Evolutionary conservation across 2,329 filamentous ascomycete species (phyloP).

Genomic region (Phialocephala subalpina): DNA sequence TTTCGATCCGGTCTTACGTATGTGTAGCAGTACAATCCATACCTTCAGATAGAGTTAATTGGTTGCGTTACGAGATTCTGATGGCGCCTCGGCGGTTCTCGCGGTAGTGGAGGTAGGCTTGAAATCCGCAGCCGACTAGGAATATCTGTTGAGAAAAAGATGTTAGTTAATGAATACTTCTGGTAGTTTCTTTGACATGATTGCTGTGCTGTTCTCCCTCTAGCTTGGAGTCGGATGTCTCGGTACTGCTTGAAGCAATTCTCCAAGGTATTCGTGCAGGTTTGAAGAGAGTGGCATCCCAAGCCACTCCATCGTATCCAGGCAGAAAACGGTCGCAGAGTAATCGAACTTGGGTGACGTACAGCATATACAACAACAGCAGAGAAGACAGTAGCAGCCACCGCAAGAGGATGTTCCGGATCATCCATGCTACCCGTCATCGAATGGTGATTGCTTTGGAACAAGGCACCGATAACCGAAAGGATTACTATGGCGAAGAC

Average conservation of each 20-base stretch:
- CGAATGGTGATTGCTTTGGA: constrained; percentile 80
- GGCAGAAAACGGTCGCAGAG: too few relatives aligned
- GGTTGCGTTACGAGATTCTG: constrained; percentile 59
- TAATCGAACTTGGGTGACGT: too few relatives aligned
- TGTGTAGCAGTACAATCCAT: background rate
- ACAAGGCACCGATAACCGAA: constrained; percentile 73
- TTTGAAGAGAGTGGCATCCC: too few relatives aligned
- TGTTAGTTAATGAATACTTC: background rate
- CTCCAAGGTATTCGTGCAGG: too few relatives aligned
- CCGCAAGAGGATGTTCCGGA: constrained; percentile 74
- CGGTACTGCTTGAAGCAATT: too few relatives aligned
- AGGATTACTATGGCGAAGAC: constrained; percentile 72
- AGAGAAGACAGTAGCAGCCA: constrained; percentile 85
- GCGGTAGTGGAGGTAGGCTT: constrained; percentile 85
- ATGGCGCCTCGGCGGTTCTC: constrained; percentile 87
- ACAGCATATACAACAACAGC: constrained; percentile 91
- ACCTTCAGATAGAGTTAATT: background rate
- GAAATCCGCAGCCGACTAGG: constrained; percentile 89
- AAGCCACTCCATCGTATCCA: too few relatives aligned
- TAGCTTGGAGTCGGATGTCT: too few relatives aligned
- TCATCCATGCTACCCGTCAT: constrained; percentile 80
- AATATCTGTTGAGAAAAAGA: constrained; percentile 72
- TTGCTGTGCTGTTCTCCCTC: background rate
- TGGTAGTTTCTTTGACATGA: background rate
- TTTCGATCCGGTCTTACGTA: background rate